Percentiles rank a stretch among this genome's conserved stretches.
phyloP scores from a whole-genome alignment of 2,329 filamentous ascomycete species.

The Cercospora sp. region DNA sequence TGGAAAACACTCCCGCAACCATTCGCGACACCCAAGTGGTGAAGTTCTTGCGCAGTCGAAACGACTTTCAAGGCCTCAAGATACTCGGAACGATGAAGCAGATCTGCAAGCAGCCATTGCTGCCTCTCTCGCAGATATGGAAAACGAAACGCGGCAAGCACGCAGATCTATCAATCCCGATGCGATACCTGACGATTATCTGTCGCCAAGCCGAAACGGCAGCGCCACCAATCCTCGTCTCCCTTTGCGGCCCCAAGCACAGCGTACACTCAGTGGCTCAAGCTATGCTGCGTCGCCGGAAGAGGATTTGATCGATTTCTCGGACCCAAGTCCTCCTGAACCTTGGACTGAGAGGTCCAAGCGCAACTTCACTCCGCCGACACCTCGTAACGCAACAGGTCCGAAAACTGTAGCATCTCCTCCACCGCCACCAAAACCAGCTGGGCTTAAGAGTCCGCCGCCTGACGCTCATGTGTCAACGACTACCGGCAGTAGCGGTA shows the following conservation, averaged over 20 bases:
- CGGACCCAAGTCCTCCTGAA: conserved; percentile 39
- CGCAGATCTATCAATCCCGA: conserved; percentile 42
- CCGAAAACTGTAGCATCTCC: conserved; percentile 31
- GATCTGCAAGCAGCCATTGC: conserved; percentile 51
- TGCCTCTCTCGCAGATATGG: conserved; percentile 49
- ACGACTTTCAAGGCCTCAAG: conserved; percentile 35
- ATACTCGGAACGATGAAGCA: conserved; percentile 49
- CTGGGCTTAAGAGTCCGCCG: conserved; percentile 44
- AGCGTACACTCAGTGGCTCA: not conserved
- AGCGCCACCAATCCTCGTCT: conserved; percentile 6
- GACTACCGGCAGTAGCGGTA: conserved; percentile 20
- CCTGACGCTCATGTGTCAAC: conserved; percentile 28
- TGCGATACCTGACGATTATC: conserved; percentile 25
- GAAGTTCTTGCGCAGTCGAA: conserved; percentile 38
- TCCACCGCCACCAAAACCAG: conserved; percentile 40
- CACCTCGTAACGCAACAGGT: not conserved
- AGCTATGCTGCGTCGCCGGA: conserved; percentile 27
- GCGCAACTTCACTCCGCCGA: conserved; percentile 7
- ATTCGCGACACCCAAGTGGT: conserved; percentile 35
- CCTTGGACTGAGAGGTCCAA: conserved; percentile 29
- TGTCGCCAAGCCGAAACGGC: conserved; percentile 2
- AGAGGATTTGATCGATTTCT: conserved; percentile 51
- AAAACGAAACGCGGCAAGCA: conserved; percentile 40
- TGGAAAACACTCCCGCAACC: conserved; percentile 32
- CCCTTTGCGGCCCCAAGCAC: not conserved